A percentile compares a stretch with the other conserved stretches of the same genome.
Conservation (phyloP, 495 filamentous ascomycete genomes). For the Trichoderma erinaceum region DNA sequence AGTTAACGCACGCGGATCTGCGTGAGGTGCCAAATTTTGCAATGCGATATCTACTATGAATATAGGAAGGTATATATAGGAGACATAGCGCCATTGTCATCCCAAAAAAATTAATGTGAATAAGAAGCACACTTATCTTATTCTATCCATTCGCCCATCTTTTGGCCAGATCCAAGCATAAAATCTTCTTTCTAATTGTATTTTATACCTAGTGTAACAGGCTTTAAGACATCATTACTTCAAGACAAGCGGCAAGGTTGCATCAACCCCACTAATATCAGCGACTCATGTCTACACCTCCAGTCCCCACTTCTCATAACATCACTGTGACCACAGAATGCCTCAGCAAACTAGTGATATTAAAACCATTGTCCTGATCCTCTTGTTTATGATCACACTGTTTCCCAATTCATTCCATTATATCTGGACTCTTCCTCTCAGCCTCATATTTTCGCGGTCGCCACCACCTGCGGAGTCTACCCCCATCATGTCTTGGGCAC, state of each 20-base stretch:
- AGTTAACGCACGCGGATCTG: background rate
- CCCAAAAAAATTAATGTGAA: too few relatives aligned
- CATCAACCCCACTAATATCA: background rate
- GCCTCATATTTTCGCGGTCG: conserved; percentile 25
- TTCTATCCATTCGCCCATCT: too few relatives aligned
- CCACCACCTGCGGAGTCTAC: conserved; percentile 16
- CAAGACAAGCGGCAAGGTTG: background rate
- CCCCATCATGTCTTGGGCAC: conserved; percentile 61
- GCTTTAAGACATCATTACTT: background rate
- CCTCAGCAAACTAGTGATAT: conserved; percentile 4
- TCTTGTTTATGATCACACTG: conserved; percentile 46
- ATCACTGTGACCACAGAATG: conserved; percentile 4
- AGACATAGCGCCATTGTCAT: too few relatives aligned
- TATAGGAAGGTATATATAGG: too few relatives aligned
- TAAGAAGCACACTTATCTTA: too few relatives aligned
- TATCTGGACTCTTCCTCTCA: conserved; percentile 39
- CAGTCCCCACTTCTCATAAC: conserved; percentile 6
- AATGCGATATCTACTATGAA: too few relatives aligned
- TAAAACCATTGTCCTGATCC: conserved; percentile 41
- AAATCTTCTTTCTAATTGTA: too few relatives aligned
- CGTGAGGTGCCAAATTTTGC: background rate
- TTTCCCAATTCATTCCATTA: conserved; percentile 51
- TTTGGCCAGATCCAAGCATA: background rate
- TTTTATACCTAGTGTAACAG: background rate
- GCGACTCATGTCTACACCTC: background rate